phyloP scores from a whole-genome alignment of 441 rosid genomes.

The Eruca vesicaria region DNA sequence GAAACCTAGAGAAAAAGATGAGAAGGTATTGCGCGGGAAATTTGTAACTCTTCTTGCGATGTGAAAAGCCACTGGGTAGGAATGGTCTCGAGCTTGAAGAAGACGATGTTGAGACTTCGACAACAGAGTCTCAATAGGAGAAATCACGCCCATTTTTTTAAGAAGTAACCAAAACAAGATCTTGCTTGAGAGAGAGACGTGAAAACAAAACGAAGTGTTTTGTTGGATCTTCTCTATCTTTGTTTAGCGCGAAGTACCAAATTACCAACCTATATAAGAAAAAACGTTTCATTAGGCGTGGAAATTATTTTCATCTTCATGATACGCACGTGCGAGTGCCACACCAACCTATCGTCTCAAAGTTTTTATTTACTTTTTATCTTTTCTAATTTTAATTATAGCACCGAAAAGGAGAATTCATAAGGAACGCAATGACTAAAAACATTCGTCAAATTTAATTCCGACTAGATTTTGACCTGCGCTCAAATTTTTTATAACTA shows the following conservation, averaged over 20 bases:
- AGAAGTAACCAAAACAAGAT: conserved; percentile 3
- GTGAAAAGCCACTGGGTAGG: not conserved
- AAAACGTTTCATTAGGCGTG: conserved; percentile 4
- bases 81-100: conserved; percentile 23
- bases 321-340: conserved; percentile 23
- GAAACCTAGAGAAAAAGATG: conserved; percentile 24
- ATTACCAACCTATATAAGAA: conserved; percentile 15
- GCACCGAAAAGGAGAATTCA: too few relatives aligned
- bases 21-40: not conserved
- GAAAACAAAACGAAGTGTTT: conserved; percentile 12
- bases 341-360: conserved; percentile 27
- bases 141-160: conserved; percentile 20
- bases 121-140: conserved; percentile 30
- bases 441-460: too few relatives aligned
- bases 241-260: not conserved
- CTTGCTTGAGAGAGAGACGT: not conserved
- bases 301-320: not conserved
- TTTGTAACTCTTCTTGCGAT: conserved; percentile 10
- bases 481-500: too few relatives aligned
- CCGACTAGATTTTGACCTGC: too few relatives aligned
- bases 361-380: too few relatives aligned
- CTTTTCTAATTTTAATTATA: too few relatives aligned
- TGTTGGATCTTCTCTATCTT: not conserved
- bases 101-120: conserved; percentile 23
- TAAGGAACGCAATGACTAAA: too few relatives aligned